Conservation (phyloP, 345 rosid species). For the Isatis tinctoria region DNA sequence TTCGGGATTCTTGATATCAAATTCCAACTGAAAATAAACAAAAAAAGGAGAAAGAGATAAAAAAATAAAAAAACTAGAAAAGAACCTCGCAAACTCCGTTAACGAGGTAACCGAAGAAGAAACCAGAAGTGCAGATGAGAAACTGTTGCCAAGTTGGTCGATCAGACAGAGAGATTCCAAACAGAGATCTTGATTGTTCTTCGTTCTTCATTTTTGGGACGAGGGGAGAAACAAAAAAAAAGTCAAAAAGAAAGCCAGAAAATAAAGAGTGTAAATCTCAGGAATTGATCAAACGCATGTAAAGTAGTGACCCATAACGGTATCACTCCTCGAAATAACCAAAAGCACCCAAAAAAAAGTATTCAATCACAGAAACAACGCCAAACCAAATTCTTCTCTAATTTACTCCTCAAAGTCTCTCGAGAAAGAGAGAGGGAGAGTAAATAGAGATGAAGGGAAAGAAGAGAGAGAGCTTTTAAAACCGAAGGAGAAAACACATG, state of each 20-base stretch:
- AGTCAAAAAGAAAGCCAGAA: slow-evolving; percentile 5
- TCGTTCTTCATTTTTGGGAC: slow-evolving; percentile 47
- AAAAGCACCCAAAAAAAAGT: not conserved
- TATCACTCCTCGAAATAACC: not conserved
- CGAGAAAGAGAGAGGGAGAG: slow-evolving; percentile 1
- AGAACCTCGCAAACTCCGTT: slow-evolving; percentile 94
- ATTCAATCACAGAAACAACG: not conserved
- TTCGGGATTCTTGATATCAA: not conserved
- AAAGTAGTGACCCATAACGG: slow-evolving; percentile 10
- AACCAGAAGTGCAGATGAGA: slow-evolving; percentile 87
- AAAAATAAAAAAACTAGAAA: not conserved
- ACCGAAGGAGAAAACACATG: slow-evolving; percentile 24
- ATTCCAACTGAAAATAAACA: not conserved
- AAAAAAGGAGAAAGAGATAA: not conserved
- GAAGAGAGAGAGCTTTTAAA: slow-evolving; percentile 11
- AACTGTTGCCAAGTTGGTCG: slow-evolving; percentile 83
- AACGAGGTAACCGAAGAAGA: slow-evolving; percentile 94
- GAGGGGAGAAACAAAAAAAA: not conserved
- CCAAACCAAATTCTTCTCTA: not conserved
- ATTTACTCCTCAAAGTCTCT: slow-evolving; percentile 13
- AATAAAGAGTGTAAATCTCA: not conserved
- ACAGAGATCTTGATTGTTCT: slow-evolving; percentile 63
- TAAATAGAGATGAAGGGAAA: not conserved
- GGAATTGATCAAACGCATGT: slow-evolving; percentile 26
- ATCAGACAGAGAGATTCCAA: slow-evolving; percentile 70